A percentile compares a stretch with the other conserved stretches of the same genome.
These are phyloP conservation scores for Globisporangium nunn DNA, from an alignment of 352 stramenopile species.

Conservation along the genomic window DNA sequence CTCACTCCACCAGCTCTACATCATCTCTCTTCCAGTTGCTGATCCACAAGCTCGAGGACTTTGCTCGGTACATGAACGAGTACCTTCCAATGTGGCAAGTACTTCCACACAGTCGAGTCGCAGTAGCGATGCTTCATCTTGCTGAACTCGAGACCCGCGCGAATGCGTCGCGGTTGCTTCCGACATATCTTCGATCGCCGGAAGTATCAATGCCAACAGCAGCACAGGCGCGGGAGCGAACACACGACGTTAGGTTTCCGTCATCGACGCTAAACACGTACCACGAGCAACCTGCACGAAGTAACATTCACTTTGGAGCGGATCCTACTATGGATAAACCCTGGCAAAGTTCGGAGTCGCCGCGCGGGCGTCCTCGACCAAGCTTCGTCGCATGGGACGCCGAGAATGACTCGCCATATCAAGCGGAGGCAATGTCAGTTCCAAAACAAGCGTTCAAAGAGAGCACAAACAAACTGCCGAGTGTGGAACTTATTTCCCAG, in stretches of 20 bases:
- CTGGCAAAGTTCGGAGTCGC: not conserved
- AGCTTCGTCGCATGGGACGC: constrained; percentile 7
- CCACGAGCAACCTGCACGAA: not conserved
- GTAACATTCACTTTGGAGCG: not conserved
- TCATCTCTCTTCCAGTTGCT: constrained; percentile 52
- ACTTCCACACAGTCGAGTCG: constrained; percentile 45
- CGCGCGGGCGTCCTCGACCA: not conserved
- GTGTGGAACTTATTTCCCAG: not conserved
- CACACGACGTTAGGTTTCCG: not conserved
- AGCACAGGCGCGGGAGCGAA: not conserved
- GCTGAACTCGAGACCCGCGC: constrained; percentile 43
- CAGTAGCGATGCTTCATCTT: constrained; percentile 41
- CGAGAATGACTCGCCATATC: not conserved
- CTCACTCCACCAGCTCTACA: constrained; percentile 13
- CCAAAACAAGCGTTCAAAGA: not conserved
- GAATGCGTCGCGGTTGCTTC: constrained; percentile 47
- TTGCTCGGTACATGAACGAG: constrained; percentile 31
- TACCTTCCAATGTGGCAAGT: constrained; percentile 44
- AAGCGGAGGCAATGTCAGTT: not conserved
- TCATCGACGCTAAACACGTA: not conserved
- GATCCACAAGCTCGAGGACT: constrained; percentile 44
- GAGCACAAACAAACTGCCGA: not conserved
- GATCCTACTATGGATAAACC: not conserved
- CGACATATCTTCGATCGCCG: constrained; percentile 35
- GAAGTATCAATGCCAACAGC: not conserved